These are phyloP conservation scores for Penicillium maclennaniae DNA, from an alignment of 495 filamentous ascomycete genomes.

Conservation along the genomic window DNA sequence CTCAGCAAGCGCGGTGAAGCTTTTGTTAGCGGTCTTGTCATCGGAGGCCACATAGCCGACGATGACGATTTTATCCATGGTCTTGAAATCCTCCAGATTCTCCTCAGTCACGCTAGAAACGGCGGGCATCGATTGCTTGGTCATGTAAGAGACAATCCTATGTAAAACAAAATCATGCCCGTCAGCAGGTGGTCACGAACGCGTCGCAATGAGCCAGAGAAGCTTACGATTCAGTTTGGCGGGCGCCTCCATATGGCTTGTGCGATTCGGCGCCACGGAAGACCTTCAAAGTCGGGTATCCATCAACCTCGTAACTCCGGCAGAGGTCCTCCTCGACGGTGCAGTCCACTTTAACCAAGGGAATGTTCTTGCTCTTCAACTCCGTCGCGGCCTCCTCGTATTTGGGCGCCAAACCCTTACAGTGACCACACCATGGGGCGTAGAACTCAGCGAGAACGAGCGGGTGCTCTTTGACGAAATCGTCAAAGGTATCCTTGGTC, in stretches of 20 bases:
- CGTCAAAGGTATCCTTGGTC: constrained; percentile 78
- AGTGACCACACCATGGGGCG: constrained; percentile 98
- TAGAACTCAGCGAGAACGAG: constrained; percentile 97
- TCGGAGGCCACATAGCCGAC: constrained; percentile 81
- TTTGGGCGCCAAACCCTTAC: constrained; percentile 89
- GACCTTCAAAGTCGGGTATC: constrained; percentile 97
- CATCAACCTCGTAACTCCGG: constrained; percentile 83
- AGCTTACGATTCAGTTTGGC: constrained; percentile 86
- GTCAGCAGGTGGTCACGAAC: constrained; percentile 20
- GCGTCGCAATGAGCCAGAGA: background rate
- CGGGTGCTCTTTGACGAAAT: constrained; percentile 80
- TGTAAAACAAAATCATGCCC: background rate
- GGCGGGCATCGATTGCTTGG: constrained; percentile 93
- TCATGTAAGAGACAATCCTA: constrained; percentile 97
- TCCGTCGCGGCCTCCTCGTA: constrained; percentile 91
- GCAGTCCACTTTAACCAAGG: constrained; percentile 92
- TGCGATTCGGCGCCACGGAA: constrained; percentile 90
- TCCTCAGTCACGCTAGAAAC: constrained; percentile 78
- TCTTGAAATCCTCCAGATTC: constrained; percentile 92
- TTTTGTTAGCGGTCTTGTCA: constrained; percentile 80
- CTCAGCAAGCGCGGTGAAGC: constrained; percentile 77
- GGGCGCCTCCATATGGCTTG: constrained; percentile 78
- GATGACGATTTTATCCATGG: constrained; percentile 91
- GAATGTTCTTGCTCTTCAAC: constrained; percentile 92
- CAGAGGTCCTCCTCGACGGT: constrained; percentile 92